Percentiles rank a stretch among this genome's conserved stretches.
Conservation (phyloP, 805 yeast species). For the Candida argentea region DNA sequence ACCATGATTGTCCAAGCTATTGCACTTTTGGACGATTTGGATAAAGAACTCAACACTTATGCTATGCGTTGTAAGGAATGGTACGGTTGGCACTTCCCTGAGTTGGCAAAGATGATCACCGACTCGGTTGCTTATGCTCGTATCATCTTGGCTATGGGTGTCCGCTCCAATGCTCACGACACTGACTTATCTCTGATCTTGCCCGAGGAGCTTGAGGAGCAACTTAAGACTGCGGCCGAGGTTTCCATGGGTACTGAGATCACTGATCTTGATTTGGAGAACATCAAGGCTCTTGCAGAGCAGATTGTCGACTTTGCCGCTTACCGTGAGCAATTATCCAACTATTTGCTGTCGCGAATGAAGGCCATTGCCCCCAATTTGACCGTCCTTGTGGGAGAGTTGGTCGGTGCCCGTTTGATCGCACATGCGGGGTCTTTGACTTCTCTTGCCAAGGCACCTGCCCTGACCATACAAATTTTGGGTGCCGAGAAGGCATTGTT, state of each 20-base stretch:
- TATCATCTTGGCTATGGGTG: slow-evolving; percentile 87
- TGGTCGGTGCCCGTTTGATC: slow-evolving; percentile 95
- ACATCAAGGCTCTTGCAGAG: slow-evolving; percentile 85
- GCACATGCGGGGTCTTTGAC: slow-evolving; percentile 95
- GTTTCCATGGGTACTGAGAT: slow-evolving; percentile 99
- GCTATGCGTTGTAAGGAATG: slow-evolving; percentile 99
- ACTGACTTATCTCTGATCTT: slow-evolving; percentile 59
- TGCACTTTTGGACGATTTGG: slow-evolving; percentile 91
- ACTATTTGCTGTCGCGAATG: slow-evolving; percentile 90
- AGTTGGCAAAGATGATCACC: slow-evolving; percentile 91
- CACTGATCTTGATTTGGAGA: slow-evolving; percentile 78
- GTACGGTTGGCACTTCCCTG: slow-evolving; percentile 99
- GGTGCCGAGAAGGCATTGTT: slow-evolving; percentile 99
- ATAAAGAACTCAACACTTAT: slow-evolving; percentile 94
- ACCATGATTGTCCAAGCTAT: slow-evolving; percentile 99
- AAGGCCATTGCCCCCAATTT: slow-evolving; percentile 98
- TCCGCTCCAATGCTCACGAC: slow-evolving; percentile 82
- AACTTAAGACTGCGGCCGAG: slow-evolving; percentile 92
- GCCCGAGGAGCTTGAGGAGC: slow-evolving; percentile 38
- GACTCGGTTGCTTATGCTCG: slow-evolving; percentile 96
- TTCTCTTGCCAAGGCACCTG: slow-evolving; percentile 95
- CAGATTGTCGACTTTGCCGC: slow-evolving; percentile 94
- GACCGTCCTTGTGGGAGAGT: slow-evolving; percentile 92
- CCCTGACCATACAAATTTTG: slow-evolving; percentile 94
- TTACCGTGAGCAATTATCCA: slow-evolving; percentile 91